A percentile compares a stretch with the other conserved stretches of the same genome.
Evolutionary conservation across 768 basidiomycete species (phyloP).

Genomic region (Lactifluus subvellereus): DNA sequence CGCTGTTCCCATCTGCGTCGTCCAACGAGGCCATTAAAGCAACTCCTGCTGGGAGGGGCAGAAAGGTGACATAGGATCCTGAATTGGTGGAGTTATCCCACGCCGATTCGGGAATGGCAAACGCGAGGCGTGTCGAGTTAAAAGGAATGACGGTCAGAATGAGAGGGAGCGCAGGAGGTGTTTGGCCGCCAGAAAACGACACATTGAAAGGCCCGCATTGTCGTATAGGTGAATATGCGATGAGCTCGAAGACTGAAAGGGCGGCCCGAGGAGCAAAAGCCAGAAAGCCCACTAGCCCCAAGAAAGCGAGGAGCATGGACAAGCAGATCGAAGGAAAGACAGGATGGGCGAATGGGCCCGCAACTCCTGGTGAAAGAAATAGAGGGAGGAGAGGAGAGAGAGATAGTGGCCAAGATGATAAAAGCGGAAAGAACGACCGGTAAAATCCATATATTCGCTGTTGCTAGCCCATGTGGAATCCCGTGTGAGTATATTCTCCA

Average conservation of each 20-base stretch:
- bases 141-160: constrained; percentile 50
- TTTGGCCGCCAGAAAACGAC: constrained; percentile 38
- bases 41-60: constrained; percentile 46
- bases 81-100: constrained; percentile 35
- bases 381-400: neutral
- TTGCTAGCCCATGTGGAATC: neutral
- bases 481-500: neutral
- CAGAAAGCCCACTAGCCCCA: constrained; percentile 20
- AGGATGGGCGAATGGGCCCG: neutral
- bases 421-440: neutral
- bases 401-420: neutral
- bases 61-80: constrained; percentile 43
- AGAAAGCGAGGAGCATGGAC: constrained; percentile 15
- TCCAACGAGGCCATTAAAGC: constrained; percentile 53
- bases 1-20: constrained; percentile 37
- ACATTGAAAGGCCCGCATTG: constrained; percentile 51
- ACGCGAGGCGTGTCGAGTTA: constrained; percentile 43
- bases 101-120: constrained; percentile 39
- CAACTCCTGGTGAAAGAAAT: neutral
- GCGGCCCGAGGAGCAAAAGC: constrained; percentile 28
- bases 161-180: constrained; percentile 36
- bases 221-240: constrained; percentile 38
- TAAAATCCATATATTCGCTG: neutral
- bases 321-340: neutral
- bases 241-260: constrained; percentile 29